Conservation (phyloP, 805 yeast species). For the Wickerhamomyces bisporus region DNA sequence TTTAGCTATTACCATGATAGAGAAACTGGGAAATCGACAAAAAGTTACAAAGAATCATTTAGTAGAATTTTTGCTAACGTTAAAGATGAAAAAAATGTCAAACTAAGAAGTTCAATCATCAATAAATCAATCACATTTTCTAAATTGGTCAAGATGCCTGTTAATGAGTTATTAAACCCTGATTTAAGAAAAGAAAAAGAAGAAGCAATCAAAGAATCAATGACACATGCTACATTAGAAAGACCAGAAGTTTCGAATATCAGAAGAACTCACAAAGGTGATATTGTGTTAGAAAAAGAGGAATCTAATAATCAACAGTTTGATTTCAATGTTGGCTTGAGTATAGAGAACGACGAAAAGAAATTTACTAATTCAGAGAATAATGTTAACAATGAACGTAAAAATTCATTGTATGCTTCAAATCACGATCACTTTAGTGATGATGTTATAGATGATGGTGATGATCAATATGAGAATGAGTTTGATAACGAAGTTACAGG, state of each 20-base stretch:
- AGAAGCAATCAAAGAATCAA: slow-evolving; percentile 62
- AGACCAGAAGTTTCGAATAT: slow-evolving; percentile 57
- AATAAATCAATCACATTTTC: slow-evolving; percentile 47
- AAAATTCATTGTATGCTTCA: slow-evolving; percentile 8
- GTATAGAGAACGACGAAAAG: slow-evolving; percentile 19
- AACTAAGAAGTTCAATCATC: slow-evolving; percentile 54
- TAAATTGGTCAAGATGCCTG: slow-evolving; percentile 57
- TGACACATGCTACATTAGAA: slow-evolving; percentile 63
- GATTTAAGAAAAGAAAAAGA: slow-evolving; percentile 68
- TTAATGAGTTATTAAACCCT: slow-evolving; percentile 74
- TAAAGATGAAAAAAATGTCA: slow-evolving; percentile 50
- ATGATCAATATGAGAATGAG: slow-evolving; percentile 8
- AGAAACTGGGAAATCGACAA: slow-evolving; percentile 18
- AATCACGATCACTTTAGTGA: slow-evolving; percentile 10
- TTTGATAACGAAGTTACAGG: slow-evolving; percentile 1
- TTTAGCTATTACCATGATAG: slow-evolving; percentile 31
- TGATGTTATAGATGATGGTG: slow-evolving; percentile 13
- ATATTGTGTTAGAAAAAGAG: slow-evolving; percentile 64
- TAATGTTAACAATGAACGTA: slow-evolving; percentile 11
- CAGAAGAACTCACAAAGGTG: slow-evolving; percentile 84
- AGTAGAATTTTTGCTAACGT: slow-evolving; percentile 60
- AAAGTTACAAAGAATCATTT: slow-evolving; percentile 56
- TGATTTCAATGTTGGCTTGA: slow-evolving; percentile 27
- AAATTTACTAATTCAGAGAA: slow-evolving; percentile 15
- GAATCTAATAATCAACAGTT: slow-evolving; percentile 20